phyloP scores from a whole-genome alignment of 2,329 filamentous ascomycete species.

The Juglanconis juglandina region DNA sequence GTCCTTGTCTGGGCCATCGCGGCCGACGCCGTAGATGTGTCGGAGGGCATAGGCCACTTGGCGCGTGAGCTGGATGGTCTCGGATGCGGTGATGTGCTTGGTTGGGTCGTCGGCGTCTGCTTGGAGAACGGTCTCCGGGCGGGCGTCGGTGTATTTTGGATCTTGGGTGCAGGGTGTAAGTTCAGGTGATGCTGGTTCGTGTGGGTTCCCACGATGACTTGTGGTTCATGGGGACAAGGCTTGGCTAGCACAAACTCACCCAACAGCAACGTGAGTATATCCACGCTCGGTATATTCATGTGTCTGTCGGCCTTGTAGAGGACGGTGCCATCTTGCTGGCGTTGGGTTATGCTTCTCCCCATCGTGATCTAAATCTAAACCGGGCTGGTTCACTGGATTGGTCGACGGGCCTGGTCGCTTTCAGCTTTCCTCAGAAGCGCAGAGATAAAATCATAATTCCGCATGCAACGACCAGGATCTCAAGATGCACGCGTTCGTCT shows the following conservation, averaged over 20 bases:
- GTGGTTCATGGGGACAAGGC: neutral
- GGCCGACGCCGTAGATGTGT: constrained; percentile 48
- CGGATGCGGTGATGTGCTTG: constrained; percentile 50
- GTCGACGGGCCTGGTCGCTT: neutral
- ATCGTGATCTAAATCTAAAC: constrained; percentile 18
- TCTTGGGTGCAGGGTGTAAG: constrained; percentile 24
- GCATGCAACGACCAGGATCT: no score
- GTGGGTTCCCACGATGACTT: neutral
- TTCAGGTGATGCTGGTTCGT: neutral
- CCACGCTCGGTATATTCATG: constrained; percentile 35
- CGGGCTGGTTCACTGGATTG: no score
- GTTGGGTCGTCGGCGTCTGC: constrained; percentile 54
- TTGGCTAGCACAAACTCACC: constrained; percentile 28
- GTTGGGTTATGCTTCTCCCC: constrained; percentile 26
- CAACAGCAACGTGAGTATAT: constrained; percentile 42
- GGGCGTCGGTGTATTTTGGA: constrained; percentile 28
- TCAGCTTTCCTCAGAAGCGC: no score
- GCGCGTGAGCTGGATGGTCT: constrained; percentile 45
- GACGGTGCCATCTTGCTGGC: constrained; percentile 28
- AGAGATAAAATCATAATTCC: no score
- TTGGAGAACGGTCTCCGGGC: constrained; percentile 52
- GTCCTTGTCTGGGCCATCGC: constrained; percentile 44
- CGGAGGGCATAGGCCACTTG: constrained; percentile 55
- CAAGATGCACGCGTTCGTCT: no score
- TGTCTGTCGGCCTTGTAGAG: constrained; percentile 35